phyloP scores from a whole-genome alignment of 441 rosid genomes.

The Bruguiera hainesii region DNA sequence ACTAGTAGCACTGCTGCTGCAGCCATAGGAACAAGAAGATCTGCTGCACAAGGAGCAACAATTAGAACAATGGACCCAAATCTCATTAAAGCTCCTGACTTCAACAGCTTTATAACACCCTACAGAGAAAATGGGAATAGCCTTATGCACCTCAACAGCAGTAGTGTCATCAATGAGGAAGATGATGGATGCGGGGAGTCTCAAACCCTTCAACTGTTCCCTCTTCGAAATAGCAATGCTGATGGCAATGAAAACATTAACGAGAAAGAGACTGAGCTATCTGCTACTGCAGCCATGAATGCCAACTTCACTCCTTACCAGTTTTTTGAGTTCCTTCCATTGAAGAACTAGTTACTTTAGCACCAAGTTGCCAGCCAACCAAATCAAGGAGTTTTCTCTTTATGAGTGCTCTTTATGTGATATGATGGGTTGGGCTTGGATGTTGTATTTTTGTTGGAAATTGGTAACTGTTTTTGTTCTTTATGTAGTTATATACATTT shows the following conservation, averaged over 20 bases:
- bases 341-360: constrained; percentile 49
- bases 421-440: constrained; percentile 13
- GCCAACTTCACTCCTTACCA: constrained; percentile 34
- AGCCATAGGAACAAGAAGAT: constrained; percentile 16
- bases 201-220: constrained; percentile 78
- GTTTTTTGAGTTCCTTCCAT: constrained; percentile 86
- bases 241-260: constrained; percentile 21
- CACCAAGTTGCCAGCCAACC: neutral
- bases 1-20: constrained; percentile 4
- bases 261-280: constrained; percentile 32
- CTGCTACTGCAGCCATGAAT: constrained; percentile 29
- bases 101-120: constrained; percentile 35
- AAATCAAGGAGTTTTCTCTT: neutral
- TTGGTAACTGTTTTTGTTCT: constrained; percentile 29
- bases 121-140: constrained; percentile 30
- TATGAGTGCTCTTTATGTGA: constrained; percentile 23
- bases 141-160: constrained; percentile 24
- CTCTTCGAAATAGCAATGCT: constrained; percentile 38
- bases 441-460: constrained; percentile 43
- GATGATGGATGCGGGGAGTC: constrained; percentile 33
- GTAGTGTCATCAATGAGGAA: constrained; percentile 22
- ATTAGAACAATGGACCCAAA: constrained; percentile 39
- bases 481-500: constrained; percentile 44
- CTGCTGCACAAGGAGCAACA: constrained; percentile 14
- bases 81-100: constrained; percentile 28